Evolutionary conservation across 2,329 filamentous ascomycete species (phyloP).

Genomic region (Spiromastix sp.): DNA sequence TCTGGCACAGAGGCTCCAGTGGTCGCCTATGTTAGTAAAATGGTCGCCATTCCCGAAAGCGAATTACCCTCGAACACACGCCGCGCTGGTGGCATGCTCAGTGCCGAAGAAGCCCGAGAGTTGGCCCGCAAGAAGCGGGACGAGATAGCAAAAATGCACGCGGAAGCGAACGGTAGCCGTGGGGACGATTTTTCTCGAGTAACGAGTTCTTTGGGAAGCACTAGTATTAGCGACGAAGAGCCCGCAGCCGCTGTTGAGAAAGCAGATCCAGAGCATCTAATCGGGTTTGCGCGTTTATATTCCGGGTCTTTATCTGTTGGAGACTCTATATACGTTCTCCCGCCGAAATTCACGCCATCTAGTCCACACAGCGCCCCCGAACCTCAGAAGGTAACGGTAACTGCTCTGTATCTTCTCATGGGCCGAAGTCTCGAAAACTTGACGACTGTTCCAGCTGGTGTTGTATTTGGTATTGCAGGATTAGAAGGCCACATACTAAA

Average conservation of each 20-base stretch:
- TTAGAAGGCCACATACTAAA: conserved; percentile 92
- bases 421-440: conserved; percentile 77
- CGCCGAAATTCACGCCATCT: conserved; percentile 84
- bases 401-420: conserved; percentile 90
- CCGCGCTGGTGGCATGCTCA: conserved; percentile 60
- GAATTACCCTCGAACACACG: conserved; percentile 77
- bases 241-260: conserved; percentile 44
- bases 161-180: conserved; percentile 37
- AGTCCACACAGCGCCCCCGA: conserved; percentile 60
- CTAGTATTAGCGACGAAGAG: conserved; percentile 45
- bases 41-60: conserved; percentile 90
- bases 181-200: conserved; percentile 46
- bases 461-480: conserved; percentile 89
- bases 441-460: conserved; percentile 76
- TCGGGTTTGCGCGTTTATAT: conserved; percentile 90
- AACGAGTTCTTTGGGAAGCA: conserved; percentile 49
- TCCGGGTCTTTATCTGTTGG: conserved; percentile 84
- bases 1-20: conserved; percentile 61
- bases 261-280: conserved; percentile 71
- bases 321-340: conserved; percentile 80
- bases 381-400: conserved; percentile 74
- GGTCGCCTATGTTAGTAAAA: conserved; percentile 94
- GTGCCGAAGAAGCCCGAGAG: conserved; percentile 80
- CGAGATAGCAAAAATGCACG: conserved; percentile 72
- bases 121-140: conserved; percentile 79